Evolutionary conservation across 2,329 filamentous ascomycete genomes (phyloP), one percentile per base, ranked within the genome.

Genomic region (Phialocephala sp.): DNA sequence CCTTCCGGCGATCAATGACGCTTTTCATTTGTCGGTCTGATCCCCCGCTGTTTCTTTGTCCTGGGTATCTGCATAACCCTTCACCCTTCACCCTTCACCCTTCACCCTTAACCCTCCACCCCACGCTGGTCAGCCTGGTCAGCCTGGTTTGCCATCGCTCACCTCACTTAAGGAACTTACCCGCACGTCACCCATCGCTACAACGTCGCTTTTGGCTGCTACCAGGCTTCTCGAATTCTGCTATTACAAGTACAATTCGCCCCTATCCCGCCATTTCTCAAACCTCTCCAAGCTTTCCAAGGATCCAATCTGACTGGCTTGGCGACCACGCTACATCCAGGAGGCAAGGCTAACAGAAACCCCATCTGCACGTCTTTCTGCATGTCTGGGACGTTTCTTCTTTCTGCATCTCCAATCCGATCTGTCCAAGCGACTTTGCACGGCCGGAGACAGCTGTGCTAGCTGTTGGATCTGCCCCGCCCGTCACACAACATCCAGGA

Each of bases 341-440:
- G 1, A 4, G 22, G 14, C 24, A 54, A 32, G 50, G 24, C 50
- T 32, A 54, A n/a, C 24, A 32, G 12, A 32, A 6, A 24, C 4
- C 20, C n/a, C 18, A 50, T 50, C 6, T 20, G 18, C n/a, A 24
- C 45, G n/a, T 54, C 24, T 32, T 35, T 35, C 15, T 5, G 22
- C 27, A 54, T 32, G 14, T 54, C 22, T 27, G 12, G 24, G 27
- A 18, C 24, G 11, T 54, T 52, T 3, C 43, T 47, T 47, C 43
- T 47, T 54, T 54, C 50, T 54, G 50, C 50, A 54, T 20, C 50
- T 12, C 50, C 3, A 54, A 35, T 54, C 50, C 5, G 27, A 14
- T 54, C 50, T 50, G n/a, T n/a, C n/a, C 45, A 50, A 20, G n/a
- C 45, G n/a, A 54, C 4, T 18, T 22, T 54, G 50, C 50, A 54